Evolutionary conservation across 371 early-diverging fungal species (phyloP).

Genomic region (Mucor plumbeus): DNA sequence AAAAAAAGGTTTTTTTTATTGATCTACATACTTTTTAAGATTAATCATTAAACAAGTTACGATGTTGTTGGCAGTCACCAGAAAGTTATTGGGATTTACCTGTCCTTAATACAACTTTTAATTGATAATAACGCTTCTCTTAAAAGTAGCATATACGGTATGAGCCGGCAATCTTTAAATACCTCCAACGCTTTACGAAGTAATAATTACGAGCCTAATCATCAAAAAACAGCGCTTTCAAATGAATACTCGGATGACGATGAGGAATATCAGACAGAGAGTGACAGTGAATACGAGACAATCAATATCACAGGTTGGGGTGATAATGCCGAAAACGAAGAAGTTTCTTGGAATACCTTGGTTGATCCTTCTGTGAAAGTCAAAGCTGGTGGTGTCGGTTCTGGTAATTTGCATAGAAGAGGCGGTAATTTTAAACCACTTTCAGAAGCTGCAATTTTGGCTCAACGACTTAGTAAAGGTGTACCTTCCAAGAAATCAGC

Average conservation of each 20-base stretch:
- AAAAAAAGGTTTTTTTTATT: no score
- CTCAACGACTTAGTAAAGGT: slow-evolving; percentile 40
- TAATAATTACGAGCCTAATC: not conserved
- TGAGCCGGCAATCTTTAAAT: not conserved
- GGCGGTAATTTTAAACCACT: slow-evolving; percentile 51
- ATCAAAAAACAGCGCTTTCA: no score
- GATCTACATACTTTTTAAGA: not conserved
- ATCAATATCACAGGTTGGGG: slow-evolving; percentile 10
- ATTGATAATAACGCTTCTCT: not conserved
- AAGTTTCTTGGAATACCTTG: slow-evolving; percentile 35
- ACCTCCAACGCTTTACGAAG: not conserved
- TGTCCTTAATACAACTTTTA: not conserved
- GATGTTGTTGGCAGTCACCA: slow-evolving; percentile 1
- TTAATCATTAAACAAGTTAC: not conserved
- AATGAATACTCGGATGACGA: slow-evolving; percentile 2
- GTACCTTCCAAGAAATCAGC: slow-evolving; percentile 29
- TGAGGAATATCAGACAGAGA: not conserved
- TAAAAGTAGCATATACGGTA: not conserved
- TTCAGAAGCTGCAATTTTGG: slow-evolving; percentile 45
- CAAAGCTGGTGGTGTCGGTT: slow-evolving; percentile 44
- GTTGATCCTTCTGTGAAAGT: slow-evolving; percentile 42
- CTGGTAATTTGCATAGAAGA: slow-evolving; percentile 47
- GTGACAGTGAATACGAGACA: slow-evolving; percentile 13
- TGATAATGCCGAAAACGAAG: slow-evolving; percentile 8
- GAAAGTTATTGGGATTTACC: not conserved